Evolutionary conservation across 78 protist species (phyloP), one percentile per base, ranked within the genome.

Genomic region (Capsaspora owczarzaki): DNA sequence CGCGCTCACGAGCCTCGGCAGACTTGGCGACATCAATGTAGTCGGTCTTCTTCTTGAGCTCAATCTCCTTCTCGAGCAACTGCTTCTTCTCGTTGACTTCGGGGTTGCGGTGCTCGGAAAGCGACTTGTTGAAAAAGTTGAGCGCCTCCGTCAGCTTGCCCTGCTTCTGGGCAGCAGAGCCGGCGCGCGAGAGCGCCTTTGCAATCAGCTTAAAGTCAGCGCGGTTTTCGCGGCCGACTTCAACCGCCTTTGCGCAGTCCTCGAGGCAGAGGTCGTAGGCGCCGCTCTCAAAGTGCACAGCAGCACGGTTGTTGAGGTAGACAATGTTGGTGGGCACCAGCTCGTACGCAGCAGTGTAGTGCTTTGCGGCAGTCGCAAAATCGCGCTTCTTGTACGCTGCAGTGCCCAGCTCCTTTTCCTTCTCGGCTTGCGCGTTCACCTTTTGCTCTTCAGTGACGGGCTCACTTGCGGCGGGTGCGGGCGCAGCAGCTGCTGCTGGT

Each of bases 51-150:
- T 72, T 78, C 41, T 80, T 38, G 53, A n/a, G 5, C 82, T 53
- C 2, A 37, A 10, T 86, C 66, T 1, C 23, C 46, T 14, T 25
- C 19, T 8, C 5, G n/a, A 51, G 61, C 61, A 14, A 12, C 51
- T 49, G 43, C 22, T 53, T 29, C 81, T 68, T 43, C 43, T 37
- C 44, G 33, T 70, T 29, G 12, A 84, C 51, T 23, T 85, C 88
- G 14, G 76, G 61, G n/a, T 74, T 71, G n/a, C 88, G 61, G 81
- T 80, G 61, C 53, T 88, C 88, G 41, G 78, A 22, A n/a, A 85
- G 70, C 16, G 84, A 16, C 40, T 72, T 47, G 46, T 68, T 80
- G 68, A 60, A 60, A 37, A n/a, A n/a, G 5, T 23, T 8, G 68
- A 79, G 37, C 12, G 91, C 88, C 44, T 69, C 80, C 31, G 29